Evolutionary conservation across 495 filamentous ascomycete species (phyloP), one percentile per base, ranked within the genome.

Genomic region (Penicillium cataractarum): DNA sequence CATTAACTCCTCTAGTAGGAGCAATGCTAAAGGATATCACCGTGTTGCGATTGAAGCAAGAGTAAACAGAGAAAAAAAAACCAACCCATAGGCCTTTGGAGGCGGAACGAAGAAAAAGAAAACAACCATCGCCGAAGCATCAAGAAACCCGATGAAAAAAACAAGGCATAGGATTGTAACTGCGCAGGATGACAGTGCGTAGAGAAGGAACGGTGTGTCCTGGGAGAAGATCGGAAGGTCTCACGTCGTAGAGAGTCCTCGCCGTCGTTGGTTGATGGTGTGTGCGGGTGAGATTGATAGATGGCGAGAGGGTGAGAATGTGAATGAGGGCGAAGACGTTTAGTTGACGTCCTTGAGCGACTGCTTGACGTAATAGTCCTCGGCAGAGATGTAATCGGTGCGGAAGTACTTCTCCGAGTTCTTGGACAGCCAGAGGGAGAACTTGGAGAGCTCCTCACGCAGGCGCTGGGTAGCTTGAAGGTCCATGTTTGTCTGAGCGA

Each of bases 401-500:
- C 85, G 82, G 71, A 99, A 96, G 76, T 92, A 97, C 29, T 83
- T 82, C 42, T 83, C 76, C 0, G 84, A 84, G 68, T 96, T 87
- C 60, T 87, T 88, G 24, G 86, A 84, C 60, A 99, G 78, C 90
- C 91, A 99, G 39, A 83, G 78, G 6, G 89, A 89, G 65, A 99
- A 83, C 75, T 90, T 92, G 40, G 84, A 81, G 19, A 98, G 80
- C 67, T 99, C 95, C 63, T 97, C 92, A 12, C 92, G 89, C 12
- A 97, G 85, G 39, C 92, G 89, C 63, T 87, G 90, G 53, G 95
- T 90, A 9, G 91, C 91, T 74, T 93, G 92, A 27, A 86, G 79
- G 70, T 98, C 95, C 95, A 99, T 97, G 75, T 97, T 97, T 32
- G 95, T 99, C 72, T 97, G 93, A 19, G 92, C 93, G 64, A 99